phyloP scores from a whole-genome alignment of 2,329 filamentous ascomycete species.

The Sporothrix sp. region DNA sequence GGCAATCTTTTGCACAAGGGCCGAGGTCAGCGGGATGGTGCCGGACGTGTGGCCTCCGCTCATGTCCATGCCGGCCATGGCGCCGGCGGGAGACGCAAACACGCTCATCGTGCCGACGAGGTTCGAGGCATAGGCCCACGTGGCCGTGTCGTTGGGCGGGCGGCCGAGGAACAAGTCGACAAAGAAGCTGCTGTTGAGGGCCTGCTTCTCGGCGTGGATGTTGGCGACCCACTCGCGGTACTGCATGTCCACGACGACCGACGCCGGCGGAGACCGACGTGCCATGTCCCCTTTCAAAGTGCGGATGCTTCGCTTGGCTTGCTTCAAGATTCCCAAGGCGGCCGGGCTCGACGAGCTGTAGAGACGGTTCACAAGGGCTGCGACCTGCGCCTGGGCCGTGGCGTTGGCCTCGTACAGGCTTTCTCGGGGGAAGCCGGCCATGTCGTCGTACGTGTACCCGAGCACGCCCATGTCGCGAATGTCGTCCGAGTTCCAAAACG shows the following conservation, averaged over 20 bases:
- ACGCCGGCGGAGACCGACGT: too few relatives aligned
- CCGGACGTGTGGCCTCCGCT: conserved; percentile 34
- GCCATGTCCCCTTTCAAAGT: background rate
- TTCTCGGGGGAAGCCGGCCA: conserved; percentile 21
- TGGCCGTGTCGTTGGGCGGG: conserved; percentile 30
- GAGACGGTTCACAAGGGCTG: conserved; percentile 46
- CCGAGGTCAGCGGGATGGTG: conserved; percentile 42
- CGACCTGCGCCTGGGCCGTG: conserved; percentile 33
- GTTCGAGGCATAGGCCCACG: conserved; percentile 44
- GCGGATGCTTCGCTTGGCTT: background rate
- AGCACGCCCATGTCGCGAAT: conserved; percentile 51
- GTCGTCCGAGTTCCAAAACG: conserved; percentile 58
- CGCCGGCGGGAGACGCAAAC: conserved; percentile 31
- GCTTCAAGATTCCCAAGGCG: conserved; percentile 20
- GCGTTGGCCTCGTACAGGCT: conserved; percentile 22
- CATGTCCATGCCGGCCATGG: conserved; percentile 18
- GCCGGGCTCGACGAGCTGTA: conserved; percentile 43
- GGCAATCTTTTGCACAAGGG: conserved; percentile 35
- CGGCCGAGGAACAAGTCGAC: conserved; percentile 60
- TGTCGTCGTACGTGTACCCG: conserved; percentile 66
- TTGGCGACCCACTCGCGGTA: conserved; percentile 62
- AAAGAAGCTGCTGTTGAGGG: conserved; percentile 50
- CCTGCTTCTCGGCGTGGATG: conserved; percentile 50
- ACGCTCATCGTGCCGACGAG: conserved; percentile 53
- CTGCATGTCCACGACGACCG: conserved; percentile 28